phyloP scores from a whole-genome alignment of 1,284 basidiomycete species.

The Leccinum angustisporum region DNA sequence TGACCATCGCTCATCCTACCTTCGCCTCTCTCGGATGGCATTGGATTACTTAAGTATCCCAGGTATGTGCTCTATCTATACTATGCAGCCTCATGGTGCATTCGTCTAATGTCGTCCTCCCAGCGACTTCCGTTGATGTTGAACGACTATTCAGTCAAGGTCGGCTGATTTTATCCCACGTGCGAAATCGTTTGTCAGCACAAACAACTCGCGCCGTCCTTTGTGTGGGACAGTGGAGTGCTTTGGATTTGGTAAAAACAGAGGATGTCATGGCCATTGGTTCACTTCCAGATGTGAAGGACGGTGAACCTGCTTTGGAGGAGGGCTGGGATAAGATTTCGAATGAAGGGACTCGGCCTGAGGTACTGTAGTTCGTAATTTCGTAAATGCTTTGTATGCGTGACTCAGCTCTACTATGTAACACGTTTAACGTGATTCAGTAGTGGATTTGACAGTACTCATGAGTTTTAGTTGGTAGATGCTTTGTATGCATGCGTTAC shows the following conservation, averaged over 20 bases:
- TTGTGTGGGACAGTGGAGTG: not conserved
- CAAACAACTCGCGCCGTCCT: not conserved
- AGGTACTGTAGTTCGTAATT: not conserved
- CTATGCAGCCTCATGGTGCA: not conserved
- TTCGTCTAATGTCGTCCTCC: not conserved
- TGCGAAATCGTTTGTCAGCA: not conserved
- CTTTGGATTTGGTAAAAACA: not conserved
- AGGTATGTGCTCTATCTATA: not conserved
- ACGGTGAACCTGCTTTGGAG: not conserved
- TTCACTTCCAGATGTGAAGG: not conserved
- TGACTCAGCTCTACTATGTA: not conserved
- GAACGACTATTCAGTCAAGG: not conserved
- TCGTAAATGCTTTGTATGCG: not conserved
- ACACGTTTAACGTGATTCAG: too few species aligned
- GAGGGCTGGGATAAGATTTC: not conserved
- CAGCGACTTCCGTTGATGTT: not conserved
- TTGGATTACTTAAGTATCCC: constrained; percentile 1
- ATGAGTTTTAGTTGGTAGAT: not conserved
- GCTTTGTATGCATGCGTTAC: not conserved
- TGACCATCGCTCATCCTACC: not conserved
- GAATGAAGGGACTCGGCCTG: too few species aligned
- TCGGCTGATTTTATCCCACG: not conserved
- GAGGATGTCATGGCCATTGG: not conserved
- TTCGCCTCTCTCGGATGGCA: not conserved
- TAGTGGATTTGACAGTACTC: too few species aligned